Evolutionary conservation across 2,329 filamentous ascomycete species (phyloP), one percentile per base, ranked within the genome.

Genomic region (Hymenoscyphus albidus): DNA sequence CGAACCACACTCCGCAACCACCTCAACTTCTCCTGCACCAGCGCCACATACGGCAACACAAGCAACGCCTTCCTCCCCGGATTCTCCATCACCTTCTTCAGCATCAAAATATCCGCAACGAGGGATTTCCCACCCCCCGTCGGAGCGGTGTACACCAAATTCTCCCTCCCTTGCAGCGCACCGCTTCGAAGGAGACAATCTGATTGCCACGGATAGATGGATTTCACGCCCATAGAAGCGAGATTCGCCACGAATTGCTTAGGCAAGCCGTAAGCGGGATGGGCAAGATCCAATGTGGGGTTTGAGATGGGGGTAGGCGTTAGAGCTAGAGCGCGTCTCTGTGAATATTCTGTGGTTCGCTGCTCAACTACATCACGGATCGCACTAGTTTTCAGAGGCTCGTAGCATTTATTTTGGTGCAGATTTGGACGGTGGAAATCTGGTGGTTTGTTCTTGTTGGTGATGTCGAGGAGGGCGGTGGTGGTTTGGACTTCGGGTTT

Each of bases 191-290:
- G 79, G 7, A 93, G 80, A 71, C 90, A 93, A 64, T 87, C 86
- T 60, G 89, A 89, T 76, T 93, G 90, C 90, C 90, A 93, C 1
- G 88, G 88, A 70, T 93, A 93, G 65, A 93, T 93, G 68, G 83
- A 84, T 51, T 80, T 83, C 63, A 93, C 89, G n/a, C 90, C 90
- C 48, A 90, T 79, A 0, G 79, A 77, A 58, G 80, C 81, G 71
- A 93, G 84, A 71, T 92, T 93, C 18, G 80, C 76, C 2, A 90
- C 83, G 48, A 93, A 77, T 31, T 80, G 76, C 0, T 76, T 69
- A 2, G 88, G 86, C 14, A 93, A 79, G 9, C 79, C 83, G 77
- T 92, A 93, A 48, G 78, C 78, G 1, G 83, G 79, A 74, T 92
- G 85, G 4, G 82, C 81, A 38, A 93, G 79, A 14, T 82, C 85